Evolutionary conservation across 257 asterid species (phyloP), one percentile per base, ranked within the genome.

Genomic region (Petunia axillaris): DNA sequence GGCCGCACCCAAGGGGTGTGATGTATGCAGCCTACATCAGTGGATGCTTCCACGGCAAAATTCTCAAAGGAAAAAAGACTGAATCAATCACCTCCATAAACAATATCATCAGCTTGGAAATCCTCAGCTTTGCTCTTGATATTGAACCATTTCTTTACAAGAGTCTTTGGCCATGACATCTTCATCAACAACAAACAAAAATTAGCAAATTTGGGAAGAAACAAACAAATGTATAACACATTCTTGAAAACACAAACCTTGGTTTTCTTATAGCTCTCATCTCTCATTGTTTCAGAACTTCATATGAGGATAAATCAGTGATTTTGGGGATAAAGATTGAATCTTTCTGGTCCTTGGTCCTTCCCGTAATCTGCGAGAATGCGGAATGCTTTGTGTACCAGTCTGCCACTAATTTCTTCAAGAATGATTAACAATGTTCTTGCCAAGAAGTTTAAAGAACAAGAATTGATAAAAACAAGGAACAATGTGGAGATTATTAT

Each of bases 131-230:
- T 92, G 91, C 87, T 87, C 87, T 82, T 94, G 88, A 91, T 86
- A 84, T 96, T 92, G 93, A 96, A 87, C 99, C 95, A 93, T 92
- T 96, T 96, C 93, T 96, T 94, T 82, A 96, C 95, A 65, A 96
- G 91, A 44, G 92, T 87, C 87, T 94, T 96, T 16, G 98, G 88
- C 97, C 98, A 93, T 57, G 98, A 90, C 88, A 90, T 77, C 97
- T 93, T 79, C 84, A 82, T 64, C 75, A 85, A 84, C 58, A 84
- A 71, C 63, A 43, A 43, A 53, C 8, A 85, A 13, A 78, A 73
- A 82, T 83, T 85, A 87, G 87, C 71, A 88, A 82, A 64, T 82
- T 85, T 81, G 80, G 87, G 52, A 78, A 53, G 63, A 79, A 75
- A 80, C 76, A 82, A 81, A 76, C 44, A 55, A 87, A 79, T 78